Evolutionary conservation across 2,329 filamentous ascomycete species (phyloP), one percentile per base, ranked within the genome.

Genomic region (Pleurostoma richardsiae): DNA sequence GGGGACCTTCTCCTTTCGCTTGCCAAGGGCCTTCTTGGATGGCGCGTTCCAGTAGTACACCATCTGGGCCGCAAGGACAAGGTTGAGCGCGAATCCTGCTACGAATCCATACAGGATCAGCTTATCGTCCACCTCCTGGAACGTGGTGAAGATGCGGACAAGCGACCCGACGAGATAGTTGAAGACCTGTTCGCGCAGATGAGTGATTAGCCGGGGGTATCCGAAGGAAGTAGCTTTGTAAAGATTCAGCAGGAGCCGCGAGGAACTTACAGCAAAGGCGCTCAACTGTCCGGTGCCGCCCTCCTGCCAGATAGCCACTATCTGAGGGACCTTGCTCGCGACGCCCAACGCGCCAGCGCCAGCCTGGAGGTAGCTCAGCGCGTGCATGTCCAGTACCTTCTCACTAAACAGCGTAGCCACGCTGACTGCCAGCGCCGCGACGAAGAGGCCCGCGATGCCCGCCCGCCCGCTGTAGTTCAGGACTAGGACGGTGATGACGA

Each of bases 91-190:
- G 65, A 96, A 96, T 29, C 90, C 94, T 6, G 90, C 89, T 46
- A 97, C 72, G 75, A 95, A 97, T 43, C 91, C 88, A 70, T 95
- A 97, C 29, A 99, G 79, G 59, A 99, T 97, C 49, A 97, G 77
- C 70, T 91, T 91, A 69, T 99, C 94, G 65, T 95, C 88, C 50
- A 99, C 94, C 74, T 99, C 94, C 63, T 97, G 91, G 48, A 99
- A 74, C 6, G 95, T 99, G 30, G 94, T 99, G 70, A 96, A 99
- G 72, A 99, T 95, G 63, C 94, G 88, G 29, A 90, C 88, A 49
- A 97, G 81, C 40, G 90, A 96, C 38, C 95, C 94, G 57, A 85
- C 77, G 59, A 99, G 88, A 70, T 96, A 99, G 76, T 96, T 97
- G 80, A 99, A 96, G 57, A 99, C 90, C 91, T 96, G 59, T 43